Conservation (phyloP, 441 rosid genomes). For the Erysimum cheiri region DNA sequence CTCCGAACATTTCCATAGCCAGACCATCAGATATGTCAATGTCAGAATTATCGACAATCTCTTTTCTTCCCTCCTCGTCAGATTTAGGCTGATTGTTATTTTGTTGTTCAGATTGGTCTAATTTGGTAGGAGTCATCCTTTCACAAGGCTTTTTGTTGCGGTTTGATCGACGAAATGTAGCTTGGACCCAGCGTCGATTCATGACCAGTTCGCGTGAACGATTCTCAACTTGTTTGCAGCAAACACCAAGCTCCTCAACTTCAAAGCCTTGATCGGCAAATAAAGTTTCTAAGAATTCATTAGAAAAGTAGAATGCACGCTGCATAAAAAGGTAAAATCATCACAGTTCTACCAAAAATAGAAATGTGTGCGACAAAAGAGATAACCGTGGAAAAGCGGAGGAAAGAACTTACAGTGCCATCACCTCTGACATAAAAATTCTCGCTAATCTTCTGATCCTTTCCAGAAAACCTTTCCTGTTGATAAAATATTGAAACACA, state of each 20-base stretch:
- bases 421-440: constrained; percentile 94
- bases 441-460: constrained; percentile 89
- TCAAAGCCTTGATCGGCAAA: constrained; percentile 74
- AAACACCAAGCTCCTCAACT: constrained; percentile 76
- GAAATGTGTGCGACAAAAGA: constrained; percentile 18
- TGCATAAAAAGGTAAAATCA: constrained; percentile 45
- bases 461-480: constrained; percentile 87
- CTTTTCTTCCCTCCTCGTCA: constrained; percentile 39
- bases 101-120: constrained; percentile 43
- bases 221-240: constrained; percentile 95
- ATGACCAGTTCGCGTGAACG: constrained; percentile 85
- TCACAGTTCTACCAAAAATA: constrained; percentile 22
- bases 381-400: not conserved
- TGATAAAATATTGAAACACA: constrained; percentile 21
- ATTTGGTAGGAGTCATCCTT: constrained; percentile 36
- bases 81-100: constrained; percentile 33
- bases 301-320: constrained; percentile 94
- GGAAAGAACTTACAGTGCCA: constrained; percentile 81
- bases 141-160: constrained; percentile 30
- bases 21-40: constrained; percentile 84
- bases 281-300: constrained; percentile 71
- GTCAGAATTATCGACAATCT: constrained; percentile 48
- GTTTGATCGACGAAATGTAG: constrained; percentile 63
- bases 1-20: constrained; percentile 81
- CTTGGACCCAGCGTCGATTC: constrained; percentile 98